phyloP scores from a whole-genome alignment of 495 filamentous ascomycete species.

The Hyaloscypha finlandica region DNA sequence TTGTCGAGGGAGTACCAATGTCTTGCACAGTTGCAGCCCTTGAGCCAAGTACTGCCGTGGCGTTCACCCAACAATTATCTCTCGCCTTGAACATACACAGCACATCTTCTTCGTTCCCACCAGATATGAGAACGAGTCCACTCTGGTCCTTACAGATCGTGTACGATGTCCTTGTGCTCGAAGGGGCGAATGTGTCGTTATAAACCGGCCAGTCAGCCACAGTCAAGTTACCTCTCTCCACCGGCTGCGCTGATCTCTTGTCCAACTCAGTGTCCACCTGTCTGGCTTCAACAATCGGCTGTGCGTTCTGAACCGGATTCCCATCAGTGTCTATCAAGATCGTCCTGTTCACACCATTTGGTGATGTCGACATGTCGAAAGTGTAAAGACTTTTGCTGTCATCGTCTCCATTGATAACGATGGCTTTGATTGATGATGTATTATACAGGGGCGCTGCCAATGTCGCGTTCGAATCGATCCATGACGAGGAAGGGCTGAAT shows the following conservation, averaged over 20 bases:
- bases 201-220: conserved; percentile 75
- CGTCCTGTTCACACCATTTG: conserved; percentile 73
- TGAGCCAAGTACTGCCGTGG: conserved; percentile 59
- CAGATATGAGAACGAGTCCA: conserved; percentile 74
- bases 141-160: conserved; percentile 49
- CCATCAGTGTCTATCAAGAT: conserved; percentile 52
- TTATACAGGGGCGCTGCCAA: conserved; percentile 59
- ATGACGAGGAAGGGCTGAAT: conserved; percentile 58
- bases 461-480: conserved; percentile 62
- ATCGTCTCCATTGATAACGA: conserved; percentile 68
- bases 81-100: conserved; percentile 81
- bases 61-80: conserved; percentile 79
- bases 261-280: not conserved
- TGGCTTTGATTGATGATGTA: conserved; percentile 51
- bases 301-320: conserved; percentile 40
- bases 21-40: conserved; percentile 41
- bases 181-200: conserved; percentile 71
- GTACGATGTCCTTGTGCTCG: conserved; percentile 48
- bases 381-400: conserved; percentile 81
- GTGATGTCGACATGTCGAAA: conserved; percentile 74
- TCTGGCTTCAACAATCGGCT: conserved; percentile 9
- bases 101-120: conserved; percentile 66
- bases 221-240: conserved; percentile 37
- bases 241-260: conserved; percentile 13
- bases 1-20: conserved; percentile 40